Evolutionary conservation across 2,329 filamentous ascomycete species (phyloP).

Genomic region (Nothophoma quercina): DNA sequence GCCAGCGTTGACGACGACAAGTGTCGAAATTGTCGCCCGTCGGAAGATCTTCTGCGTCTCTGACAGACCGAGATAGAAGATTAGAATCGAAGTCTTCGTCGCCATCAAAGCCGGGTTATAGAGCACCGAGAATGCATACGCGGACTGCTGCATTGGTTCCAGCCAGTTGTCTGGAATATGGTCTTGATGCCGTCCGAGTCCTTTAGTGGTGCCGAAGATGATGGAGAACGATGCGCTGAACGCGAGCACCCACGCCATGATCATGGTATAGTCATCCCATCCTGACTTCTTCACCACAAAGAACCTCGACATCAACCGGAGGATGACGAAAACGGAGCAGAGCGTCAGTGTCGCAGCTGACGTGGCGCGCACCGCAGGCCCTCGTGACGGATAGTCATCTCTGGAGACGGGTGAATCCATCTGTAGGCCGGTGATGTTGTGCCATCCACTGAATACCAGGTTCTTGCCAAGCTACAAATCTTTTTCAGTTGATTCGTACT

Average conservation of each 20-base stretch:
- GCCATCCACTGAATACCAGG: constrained; percentile 23
- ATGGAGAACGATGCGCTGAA: constrained; percentile 74
- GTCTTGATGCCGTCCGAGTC: constrained; percentile 72
- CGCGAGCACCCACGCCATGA: constrained; percentile 77
- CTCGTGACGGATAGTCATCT: constrained; percentile 36
- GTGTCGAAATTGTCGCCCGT: constrained; percentile 80
- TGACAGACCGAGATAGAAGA: constrained; percentile 87
- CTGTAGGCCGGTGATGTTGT: constrained; percentile 20
- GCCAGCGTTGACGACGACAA: constrained; percentile 79
- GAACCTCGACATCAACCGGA: constrained; percentile 75
- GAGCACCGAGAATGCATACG: constrained; percentile 68
- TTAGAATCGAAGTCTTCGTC: constrained; percentile 89
- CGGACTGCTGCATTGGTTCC: constrained; percentile 62
- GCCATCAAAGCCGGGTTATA: constrained; percentile 89
- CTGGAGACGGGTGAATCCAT: constrained; percentile 34
- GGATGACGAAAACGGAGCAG: constrained; percentile 76
- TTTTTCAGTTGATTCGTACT: constrained; percentile 16
- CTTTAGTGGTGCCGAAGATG: constrained; percentile 67
- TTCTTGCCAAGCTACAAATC: background rate
- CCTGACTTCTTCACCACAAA: constrained; percentile 75
- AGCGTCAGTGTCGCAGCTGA: constrained; percentile 73
- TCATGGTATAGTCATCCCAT: constrained; percentile 82
- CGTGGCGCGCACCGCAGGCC: constrained; percentile 68
- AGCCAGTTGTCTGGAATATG: constrained; percentile 64
- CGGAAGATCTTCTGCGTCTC: constrained; percentile 80